Base-by-base conservation (phyloP, 768 basidiomycete species). In the Mycena haematopus region DNA sequence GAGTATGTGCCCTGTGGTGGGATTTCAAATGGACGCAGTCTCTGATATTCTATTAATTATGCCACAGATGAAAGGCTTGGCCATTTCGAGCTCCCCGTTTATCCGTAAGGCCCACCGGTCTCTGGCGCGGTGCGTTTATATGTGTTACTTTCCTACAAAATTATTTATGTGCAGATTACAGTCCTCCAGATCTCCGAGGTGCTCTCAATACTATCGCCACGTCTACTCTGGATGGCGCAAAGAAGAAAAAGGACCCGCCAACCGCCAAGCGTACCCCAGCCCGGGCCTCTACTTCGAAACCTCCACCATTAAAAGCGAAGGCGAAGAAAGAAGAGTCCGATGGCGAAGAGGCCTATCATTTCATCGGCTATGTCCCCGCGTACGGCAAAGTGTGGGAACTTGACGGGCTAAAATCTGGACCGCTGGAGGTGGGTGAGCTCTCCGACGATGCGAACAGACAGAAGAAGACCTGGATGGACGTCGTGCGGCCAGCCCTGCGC, bases 361-460 rank as follows among this genome's bases (percentile, higher is more conserved):
- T 86, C 74, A 86, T 88, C 61, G 86, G 84, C 11, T 89, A 87
- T 67, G 84, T 88, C 35, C 86, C 85, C 6, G 82, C 80, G 1
- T 75, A 80, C 67, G 86, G 86, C 9, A 86, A 86, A 65, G 86
- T 88, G n/a, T 89, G 86, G 86, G 86, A 89, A 71, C 80, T 89
- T 54, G 86, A 88, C 69, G 87, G 87, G 14, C 78, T 88, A 56
- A 86, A 85, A 61, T 78, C 82, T 1, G 86, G 84, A 0, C 86
- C 87, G 6, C 74, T 89, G 10, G 86, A 87, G 71, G 86, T 88
- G 24, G 86, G 86, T 40, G 86, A 86, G 67, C 69, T 87, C n/a
- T 70, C 76, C 9, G 38, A 60, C 7, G 51, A 60, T 22, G 55
- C 22, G 19, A 40, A 33, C 29, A 15, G 56, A n/a, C 62, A 69